phyloP scores from a whole-genome alignment of 1,284 basidiomycete genomes.

The Boletus sp. region DNA sequence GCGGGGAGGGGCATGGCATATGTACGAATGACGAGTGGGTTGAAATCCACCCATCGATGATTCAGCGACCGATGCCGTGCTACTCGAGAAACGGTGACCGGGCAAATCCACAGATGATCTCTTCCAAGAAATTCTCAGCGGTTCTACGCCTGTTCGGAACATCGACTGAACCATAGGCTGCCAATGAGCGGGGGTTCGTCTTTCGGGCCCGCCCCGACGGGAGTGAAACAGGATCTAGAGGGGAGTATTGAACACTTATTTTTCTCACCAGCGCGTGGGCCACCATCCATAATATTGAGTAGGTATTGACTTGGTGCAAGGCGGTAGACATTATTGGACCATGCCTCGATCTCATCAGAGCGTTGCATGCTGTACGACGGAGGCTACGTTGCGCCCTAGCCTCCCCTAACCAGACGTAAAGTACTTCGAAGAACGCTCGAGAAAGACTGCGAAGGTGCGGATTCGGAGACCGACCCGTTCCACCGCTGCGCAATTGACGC shows the following conservation, averaged over 20 bases:
- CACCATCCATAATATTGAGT: slow-evolving; percentile 74
- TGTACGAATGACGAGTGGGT: too few species aligned
- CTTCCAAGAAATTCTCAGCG: slow-evolving; percentile 42
- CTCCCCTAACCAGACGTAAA: too few species aligned
- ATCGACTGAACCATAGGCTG: slow-evolving; percentile 74
- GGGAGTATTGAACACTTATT: slow-evolving; percentile 35
- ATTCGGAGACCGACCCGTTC: too few species aligned
- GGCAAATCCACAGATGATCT: slow-evolving; percentile 77
- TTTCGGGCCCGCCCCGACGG: slow-evolving; percentile 39
- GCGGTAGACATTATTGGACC: slow-evolving; percentile 65
- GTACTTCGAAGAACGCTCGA: too few species aligned
- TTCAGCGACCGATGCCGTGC: too few species aligned
- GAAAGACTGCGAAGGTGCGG: too few species aligned
- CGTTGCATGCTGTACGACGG: too few species aligned
- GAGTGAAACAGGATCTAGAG: slow-evolving; percentile 62
- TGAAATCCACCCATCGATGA: slow-evolving; percentile 11
- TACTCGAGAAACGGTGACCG: slow-evolving; percentile 38
- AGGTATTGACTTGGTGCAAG: slow-evolving; percentile 90
- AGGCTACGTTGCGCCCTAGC: too few species aligned
- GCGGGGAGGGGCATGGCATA: too few species aligned
- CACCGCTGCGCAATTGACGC: too few species aligned
- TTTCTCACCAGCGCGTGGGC: slow-evolving; percentile 51
- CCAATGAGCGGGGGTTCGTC: slow-evolving; percentile 64
- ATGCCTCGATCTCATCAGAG: too few species aligned
- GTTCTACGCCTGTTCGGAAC: slow-evolving; percentile 62